Percentiles rank a stretch among this genome's conserved stretches.
Evolutionary conservation across 352 stramenopile genomes (phyloP).

Genomic region (Phytophthora macrochlamydospora): DNA sequence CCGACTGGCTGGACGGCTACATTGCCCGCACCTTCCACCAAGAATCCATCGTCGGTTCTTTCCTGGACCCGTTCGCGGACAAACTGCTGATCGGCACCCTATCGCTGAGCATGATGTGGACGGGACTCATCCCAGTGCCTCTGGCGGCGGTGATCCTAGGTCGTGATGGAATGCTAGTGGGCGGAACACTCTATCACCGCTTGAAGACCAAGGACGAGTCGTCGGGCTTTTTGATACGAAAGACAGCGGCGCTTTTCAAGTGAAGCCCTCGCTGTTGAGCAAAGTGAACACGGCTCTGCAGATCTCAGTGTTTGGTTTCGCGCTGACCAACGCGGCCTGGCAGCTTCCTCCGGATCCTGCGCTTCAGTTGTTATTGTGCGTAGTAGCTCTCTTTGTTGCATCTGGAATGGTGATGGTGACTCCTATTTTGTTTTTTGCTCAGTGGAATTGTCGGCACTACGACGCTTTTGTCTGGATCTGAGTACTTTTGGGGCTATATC

Average conservation of each 20-base stretch:
- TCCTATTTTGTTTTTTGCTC: background rate
- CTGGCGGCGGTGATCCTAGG: slow-evolving; percentile 75
- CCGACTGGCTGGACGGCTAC: slow-evolving; percentile 85
- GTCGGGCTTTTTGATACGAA: slow-evolving; percentile 83
- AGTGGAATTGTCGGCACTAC: slow-evolving; percentile 74
- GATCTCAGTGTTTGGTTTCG: slow-evolving; percentile 72
- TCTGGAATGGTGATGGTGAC: background rate
- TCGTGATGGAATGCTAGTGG: slow-evolving; percentile 71
- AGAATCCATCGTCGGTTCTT: slow-evolving; percentile 81
- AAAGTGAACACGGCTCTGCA: slow-evolving; percentile 87
- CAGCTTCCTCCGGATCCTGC: slow-evolving; percentile 60
- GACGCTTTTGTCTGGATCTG: slow-evolving; percentile 74
- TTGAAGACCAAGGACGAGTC: slow-evolving; percentile 71
- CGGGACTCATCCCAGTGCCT: slow-evolving; percentile 63
- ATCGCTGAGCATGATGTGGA: slow-evolving; percentile 78
- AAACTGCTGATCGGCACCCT: slow-evolving; percentile 81
- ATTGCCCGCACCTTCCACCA: slow-evolving; percentile 79
- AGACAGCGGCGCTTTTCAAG: slow-evolving; percentile 72
- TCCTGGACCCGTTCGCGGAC: slow-evolving; percentile 84
- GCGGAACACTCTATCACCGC: slow-evolving; percentile 80
- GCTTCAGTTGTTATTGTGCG: slow-evolving; percentile 72
- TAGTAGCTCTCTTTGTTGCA: slow-evolving; percentile 17
- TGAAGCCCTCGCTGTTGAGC: slow-evolving; percentile 72
- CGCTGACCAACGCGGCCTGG: slow-evolving; percentile 78
- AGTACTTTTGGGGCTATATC: slow-evolving; percentile 80